Evolutionary conservation across 805 yeast genomes (phyloP).

Genomic region (Ogataea haglerorum): DNA sequence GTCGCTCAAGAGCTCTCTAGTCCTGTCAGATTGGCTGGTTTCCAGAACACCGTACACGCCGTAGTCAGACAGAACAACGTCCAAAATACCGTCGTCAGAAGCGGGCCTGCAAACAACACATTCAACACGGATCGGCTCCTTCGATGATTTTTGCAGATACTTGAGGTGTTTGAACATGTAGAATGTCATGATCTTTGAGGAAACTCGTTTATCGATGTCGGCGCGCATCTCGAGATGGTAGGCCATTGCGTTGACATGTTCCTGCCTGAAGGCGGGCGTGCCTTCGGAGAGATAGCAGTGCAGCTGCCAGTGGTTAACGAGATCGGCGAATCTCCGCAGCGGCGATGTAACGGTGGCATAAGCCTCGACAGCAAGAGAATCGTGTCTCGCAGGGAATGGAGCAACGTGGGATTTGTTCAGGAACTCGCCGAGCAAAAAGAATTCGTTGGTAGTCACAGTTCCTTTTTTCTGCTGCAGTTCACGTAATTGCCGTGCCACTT

Average conservation of each 20-base stretch:
- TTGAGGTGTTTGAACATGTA: constrained; percentile 31
- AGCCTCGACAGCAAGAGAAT: constrained; percentile 55
- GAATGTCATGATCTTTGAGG: constrained; percentile 26
- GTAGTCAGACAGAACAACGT: constrained; percentile 30
- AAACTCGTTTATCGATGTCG: constrained; percentile 32
- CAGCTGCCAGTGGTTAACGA: constrained; percentile 76
- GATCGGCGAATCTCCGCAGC: constrained; percentile 75
- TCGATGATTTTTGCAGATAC: constrained; percentile 19
- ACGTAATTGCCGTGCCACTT: constrained; percentile 15
- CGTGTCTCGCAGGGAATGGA: constrained; percentile 47
- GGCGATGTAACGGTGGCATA: constrained; percentile 89
- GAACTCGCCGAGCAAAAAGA: constrained; percentile 41
- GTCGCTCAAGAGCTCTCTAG: constrained; percentile 21
- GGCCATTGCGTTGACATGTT: constrained; percentile 36
- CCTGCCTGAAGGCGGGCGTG: constrained; percentile 30
- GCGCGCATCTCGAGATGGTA: constrained; percentile 45
- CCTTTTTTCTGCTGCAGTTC: constrained; percentile 18
- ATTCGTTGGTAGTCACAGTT: constrained; percentile 36
- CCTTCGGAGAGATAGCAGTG: constrained; percentile 39
- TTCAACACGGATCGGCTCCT: constrained; percentile 33
- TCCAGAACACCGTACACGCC: constrained; percentile 30
- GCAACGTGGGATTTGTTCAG: constrained; percentile 53
- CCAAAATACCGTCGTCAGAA: constrained; percentile 33
- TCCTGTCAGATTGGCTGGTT: constrained; percentile 21
- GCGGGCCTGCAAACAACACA: constrained; percentile 44